Evolutionary conservation across 306 rosid genomes (phyloP).

Genomic region (Styphnolobium japonicum): DNA sequence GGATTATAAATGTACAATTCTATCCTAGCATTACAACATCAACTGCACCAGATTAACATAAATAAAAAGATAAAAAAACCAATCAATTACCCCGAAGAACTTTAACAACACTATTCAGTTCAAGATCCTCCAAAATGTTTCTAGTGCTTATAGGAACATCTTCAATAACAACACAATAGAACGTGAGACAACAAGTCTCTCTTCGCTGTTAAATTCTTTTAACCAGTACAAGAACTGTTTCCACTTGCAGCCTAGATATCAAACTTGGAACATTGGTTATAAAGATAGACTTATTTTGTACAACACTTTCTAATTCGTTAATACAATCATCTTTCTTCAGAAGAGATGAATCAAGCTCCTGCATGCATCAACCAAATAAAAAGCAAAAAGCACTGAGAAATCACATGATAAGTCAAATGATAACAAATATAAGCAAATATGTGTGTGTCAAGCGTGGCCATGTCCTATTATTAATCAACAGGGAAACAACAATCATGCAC

Average conservation of each 20-base stretch:
- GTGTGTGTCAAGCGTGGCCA: background rate
- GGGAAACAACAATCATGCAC: background rate
- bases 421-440: no score
- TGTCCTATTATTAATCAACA: background rate
- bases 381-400: constrained; percentile 24
- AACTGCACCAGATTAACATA: no score
- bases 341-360: constrained; percentile 77
- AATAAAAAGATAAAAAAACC: no score
- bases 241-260: constrained; percentile 33
- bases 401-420: constrained; percentile 11
- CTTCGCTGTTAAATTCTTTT: constrained; percentile 33
- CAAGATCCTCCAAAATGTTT: constrained; percentile 62
- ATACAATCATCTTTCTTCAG: constrained; percentile 60
- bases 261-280: constrained; percentile 16
- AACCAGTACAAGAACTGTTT: constrained; percentile 28
- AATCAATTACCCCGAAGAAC: no score
- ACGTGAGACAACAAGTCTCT: constrained; percentile 39
- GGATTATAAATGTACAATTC: background rate
- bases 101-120: constrained; percentile 64
- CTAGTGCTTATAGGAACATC: constrained; percentile 67
- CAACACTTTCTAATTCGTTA: constrained; percentile 66
- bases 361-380: constrained; percentile 37
- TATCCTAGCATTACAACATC: background rate
- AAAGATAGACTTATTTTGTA: no score
- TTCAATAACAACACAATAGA: constrained; percentile 29